Conservation (phyloP, 2,329 filamentous ascomycete genomes). For the Aureobasidium mangrovei region DNA sequence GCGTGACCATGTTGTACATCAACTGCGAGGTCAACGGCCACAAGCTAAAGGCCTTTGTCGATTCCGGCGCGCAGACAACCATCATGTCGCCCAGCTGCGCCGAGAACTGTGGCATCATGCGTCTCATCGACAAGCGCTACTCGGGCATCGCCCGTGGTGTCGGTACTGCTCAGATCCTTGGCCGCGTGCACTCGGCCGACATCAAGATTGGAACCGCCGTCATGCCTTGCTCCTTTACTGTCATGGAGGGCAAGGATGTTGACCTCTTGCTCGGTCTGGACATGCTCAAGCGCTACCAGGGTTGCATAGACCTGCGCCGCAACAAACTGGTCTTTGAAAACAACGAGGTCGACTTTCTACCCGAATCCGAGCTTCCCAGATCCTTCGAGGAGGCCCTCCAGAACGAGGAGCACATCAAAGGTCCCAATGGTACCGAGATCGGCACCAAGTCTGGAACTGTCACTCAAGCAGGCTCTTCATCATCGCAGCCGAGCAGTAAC, state of each 20-base stretch:
- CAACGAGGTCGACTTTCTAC: constrained; percentile 79
- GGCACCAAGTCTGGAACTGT: constrained; percentile 76
- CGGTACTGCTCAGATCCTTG: constrained; percentile 87
- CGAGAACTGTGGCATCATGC: constrained; percentile 89
- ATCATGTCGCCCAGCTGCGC: constrained; percentile 97
- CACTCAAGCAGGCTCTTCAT: constrained; percentile 40
- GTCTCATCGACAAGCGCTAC: constrained; percentile 85
- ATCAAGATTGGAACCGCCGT: constrained; percentile 86
- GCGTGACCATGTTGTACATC: constrained; percentile 93
- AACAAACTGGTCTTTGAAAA: constrained; percentile 83
- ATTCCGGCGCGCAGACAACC: constrained; percentile 93
- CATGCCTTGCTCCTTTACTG: constrained; percentile 90
- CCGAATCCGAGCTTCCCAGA: constrained; percentile 91
- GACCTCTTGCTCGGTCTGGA: constrained; percentile 88
- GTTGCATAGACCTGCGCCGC: constrained; percentile 76
- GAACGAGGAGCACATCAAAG: constrained; percentile 74
- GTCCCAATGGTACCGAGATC: constrained; percentile 81
- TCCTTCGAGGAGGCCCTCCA: constrained; percentile 54
- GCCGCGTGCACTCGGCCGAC: constrained; percentile 88
- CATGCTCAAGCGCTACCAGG: constrained; percentile 95
- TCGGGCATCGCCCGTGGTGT: constrained; percentile 88
- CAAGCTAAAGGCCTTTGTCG: constrained; percentile 90
- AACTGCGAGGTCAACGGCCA: constrained; percentile 90
- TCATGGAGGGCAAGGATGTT: constrained; percentile 98
- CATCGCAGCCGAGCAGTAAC: constrained; percentile 18